A percentile compares a stretch with the other conserved stretches of the same genome.
phyloP scores from a whole-genome alignment of 192 early-diverging fungal species.

The Coemansia sp. region DNA sequence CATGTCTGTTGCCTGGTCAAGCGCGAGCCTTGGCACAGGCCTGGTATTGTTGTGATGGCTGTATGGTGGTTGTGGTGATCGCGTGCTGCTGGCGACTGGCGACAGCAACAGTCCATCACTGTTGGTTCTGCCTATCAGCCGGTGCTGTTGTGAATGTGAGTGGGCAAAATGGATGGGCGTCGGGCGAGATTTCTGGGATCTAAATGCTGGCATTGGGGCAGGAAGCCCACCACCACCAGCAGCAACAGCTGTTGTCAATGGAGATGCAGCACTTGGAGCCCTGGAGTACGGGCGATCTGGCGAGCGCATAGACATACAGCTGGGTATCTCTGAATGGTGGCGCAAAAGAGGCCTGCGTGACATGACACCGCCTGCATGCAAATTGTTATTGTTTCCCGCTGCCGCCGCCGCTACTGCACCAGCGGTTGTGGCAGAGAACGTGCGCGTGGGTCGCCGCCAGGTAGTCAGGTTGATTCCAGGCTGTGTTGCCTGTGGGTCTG shows the following conservation, averaged over 20 bases:
- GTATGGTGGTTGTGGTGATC: neutral
- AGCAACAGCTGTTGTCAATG: neutral
- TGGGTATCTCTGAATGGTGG: conserved; percentile 31
- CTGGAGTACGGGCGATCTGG: neutral
- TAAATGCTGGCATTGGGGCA: neutral
- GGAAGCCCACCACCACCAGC: no score
- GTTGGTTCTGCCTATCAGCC: neutral
- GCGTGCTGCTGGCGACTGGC: neutral
- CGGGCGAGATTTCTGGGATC: conserved; percentile 5
- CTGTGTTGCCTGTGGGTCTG: conserved; percentile 20
- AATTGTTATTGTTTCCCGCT: neutral
- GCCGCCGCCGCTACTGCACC: neutral
- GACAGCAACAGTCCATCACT: neutral
- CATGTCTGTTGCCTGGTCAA: neutral
- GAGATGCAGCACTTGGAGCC: neutral
- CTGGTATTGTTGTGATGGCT: neutral
- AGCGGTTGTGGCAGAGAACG: conserved; percentile 35
- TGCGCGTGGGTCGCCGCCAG: conserved; percentile 18
- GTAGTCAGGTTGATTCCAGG: neutral
- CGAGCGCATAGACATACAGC: neutral
- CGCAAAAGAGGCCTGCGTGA: conserved; percentile 12
- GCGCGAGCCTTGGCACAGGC: conserved; percentile 14
- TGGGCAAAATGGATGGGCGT: conserved; percentile 9
- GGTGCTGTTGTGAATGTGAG: conserved; percentile 39
- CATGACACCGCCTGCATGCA: neutral